Evolutionary conservation across 1,139 yeast genomes (phyloP), one percentile per base, ranked within the genome.

Genomic region (Geotrichum fermentans): DNA sequence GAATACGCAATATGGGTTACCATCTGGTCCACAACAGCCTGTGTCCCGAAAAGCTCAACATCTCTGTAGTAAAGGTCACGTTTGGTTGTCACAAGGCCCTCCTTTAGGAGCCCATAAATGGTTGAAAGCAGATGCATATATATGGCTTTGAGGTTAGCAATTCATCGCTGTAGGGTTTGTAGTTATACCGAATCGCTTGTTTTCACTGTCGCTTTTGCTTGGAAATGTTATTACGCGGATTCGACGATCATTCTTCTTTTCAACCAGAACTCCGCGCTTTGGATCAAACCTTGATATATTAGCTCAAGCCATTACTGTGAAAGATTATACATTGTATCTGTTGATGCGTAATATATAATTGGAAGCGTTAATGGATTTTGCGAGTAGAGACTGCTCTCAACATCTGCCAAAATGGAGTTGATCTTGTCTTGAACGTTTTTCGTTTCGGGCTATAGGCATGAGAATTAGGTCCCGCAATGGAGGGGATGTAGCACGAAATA

Each of bases 1-100:
- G 63, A 45, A 4, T 50, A 28, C 3, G 63, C 57, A 10, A 70
- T 44, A 29, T 54, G 56, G n/a, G 69, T 72, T 1, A 84, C 56
- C 1, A 72, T 58, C 0, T 58, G 49, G 50, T 78, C 77, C 1
- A 81, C 79, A 4, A 55, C 61, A 0, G 55, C 17, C 59, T 84
- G 92, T 1, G 60, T 61, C 32, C 64, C 60, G 61, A 81, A 85
- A 5, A 83, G 59, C 6, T 65, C 68, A 0, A 81, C 86, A 59
- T 83, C 83, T 51, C 74, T 75, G 61, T 85, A 85, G 64, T 72
- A 85, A 0, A 85, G 54, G 57, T 84, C 90, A 53, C 95, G 66
- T 51, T 74, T 73, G 0, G 90, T 81, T 10, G 59, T 55, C 2
- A 58, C 43, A 33, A 51, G 48, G 13, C 43, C 43, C 1, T 45